Evolutionary conservation across 2,329 filamentous ascomycete genomes (phyloP).

Genomic region (Talaromyces sp.): DNA sequence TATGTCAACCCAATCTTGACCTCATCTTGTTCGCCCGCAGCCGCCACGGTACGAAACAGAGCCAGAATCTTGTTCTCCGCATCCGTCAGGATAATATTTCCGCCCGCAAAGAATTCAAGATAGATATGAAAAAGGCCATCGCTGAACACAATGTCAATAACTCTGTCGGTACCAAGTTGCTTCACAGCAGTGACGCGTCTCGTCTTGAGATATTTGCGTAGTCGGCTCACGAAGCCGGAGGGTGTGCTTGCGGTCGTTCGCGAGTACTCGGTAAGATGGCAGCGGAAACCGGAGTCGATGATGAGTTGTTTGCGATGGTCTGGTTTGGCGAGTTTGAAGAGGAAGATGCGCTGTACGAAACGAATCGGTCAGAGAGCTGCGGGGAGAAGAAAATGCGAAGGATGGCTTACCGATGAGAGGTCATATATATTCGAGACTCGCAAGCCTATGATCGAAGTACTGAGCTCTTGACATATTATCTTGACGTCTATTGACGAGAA

Average conservation of each 20-base stretch:
- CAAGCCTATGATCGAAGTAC: constrained; percentile 68
- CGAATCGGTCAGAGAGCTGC: background rate
- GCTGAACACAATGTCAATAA: constrained; percentile 89
- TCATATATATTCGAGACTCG: constrained; percentile 95
- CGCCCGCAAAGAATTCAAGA: constrained; percentile 93
- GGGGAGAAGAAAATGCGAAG: background rate
- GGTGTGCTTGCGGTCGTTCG: constrained; percentile 81
- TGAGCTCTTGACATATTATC: constrained; percentile 94
- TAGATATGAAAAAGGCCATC: constrained; percentile 85
- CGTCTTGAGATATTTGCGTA: constrained; percentile 87
- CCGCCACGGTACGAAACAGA: constrained; percentile 73
- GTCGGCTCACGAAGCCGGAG: constrained; percentile 75
- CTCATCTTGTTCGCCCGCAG: constrained; percentile 79
- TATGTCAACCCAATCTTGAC: constrained; percentile 75
- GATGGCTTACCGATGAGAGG: constrained; percentile 65
- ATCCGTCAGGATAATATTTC: constrained; percentile 92
- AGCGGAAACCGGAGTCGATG: constrained; percentile 92
- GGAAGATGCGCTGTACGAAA: constrained; percentile 68
- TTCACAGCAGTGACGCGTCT: constrained; percentile 73
- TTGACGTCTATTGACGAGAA: constrained; percentile 61
- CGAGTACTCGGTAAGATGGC: constrained; percentile 86
- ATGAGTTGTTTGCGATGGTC: constrained; percentile 85
- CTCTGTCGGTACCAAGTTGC: constrained; percentile 88
- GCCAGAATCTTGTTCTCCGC: constrained; percentile 76
- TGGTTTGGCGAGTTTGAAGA: constrained; percentile 91